A percentile compares a stretch with the other conserved stretches of the same genome.
Evolutionary conservation across 1,139 yeast genomes (phyloP).

Genomic region (Debaryomyces nepalensis): DNA sequence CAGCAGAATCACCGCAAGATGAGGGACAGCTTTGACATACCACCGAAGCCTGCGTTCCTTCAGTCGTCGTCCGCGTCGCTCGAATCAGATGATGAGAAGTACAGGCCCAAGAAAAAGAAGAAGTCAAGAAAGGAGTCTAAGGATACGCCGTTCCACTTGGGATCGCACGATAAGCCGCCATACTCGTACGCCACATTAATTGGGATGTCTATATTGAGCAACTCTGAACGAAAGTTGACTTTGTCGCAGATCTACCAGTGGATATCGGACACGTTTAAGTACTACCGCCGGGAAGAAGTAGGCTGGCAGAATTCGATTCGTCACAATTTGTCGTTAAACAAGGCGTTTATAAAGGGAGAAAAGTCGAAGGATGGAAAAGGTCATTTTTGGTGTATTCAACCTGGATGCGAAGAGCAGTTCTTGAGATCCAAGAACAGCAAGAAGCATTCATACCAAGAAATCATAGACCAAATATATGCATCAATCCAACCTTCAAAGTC

Average conservation of each 20-base stretch:
- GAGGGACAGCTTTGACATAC: constrained; percentile 13
- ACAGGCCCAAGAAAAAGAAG: constrained; percentile 28
- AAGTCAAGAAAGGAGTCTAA: constrained; percentile 33
- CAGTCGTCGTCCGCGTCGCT: constrained; percentile 14
- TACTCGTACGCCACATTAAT: constrained; percentile 92
- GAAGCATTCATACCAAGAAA: constrained; percentile 50
- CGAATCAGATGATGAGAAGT: constrained; percentile 23
- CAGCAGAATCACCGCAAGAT: constrained; percentile 18
- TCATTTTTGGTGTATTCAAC: constrained; percentile 91
- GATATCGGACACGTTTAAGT: constrained; percentile 87
- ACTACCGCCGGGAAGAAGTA: constrained; percentile 82
- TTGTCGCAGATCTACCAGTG: constrained; percentile 90
- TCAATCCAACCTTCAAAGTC: constrained; percentile 15
- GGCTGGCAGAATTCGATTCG: constrained; percentile 96
- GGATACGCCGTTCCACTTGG: constrained; percentile 40
- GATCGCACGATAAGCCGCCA: constrained; percentile 76
- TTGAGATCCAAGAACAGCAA: constrained; percentile 62
- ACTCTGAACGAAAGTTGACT: constrained; percentile 80
- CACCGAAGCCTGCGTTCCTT: constrained; percentile 24
- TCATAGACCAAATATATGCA: constrained; percentile 44
- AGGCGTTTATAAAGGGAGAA: constrained; percentile 88
- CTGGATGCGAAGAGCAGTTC: constrained; percentile 83
- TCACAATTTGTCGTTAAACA: constrained; percentile 81
- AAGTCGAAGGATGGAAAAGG: constrained; percentile 96
- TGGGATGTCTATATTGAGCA: constrained; percentile 89